These are phyloP conservation scores for Pseudogymnoascus sp. DNA, from an alignment of 2,329 filamentous ascomycete species.

Conservation along the genomic window DNA sequence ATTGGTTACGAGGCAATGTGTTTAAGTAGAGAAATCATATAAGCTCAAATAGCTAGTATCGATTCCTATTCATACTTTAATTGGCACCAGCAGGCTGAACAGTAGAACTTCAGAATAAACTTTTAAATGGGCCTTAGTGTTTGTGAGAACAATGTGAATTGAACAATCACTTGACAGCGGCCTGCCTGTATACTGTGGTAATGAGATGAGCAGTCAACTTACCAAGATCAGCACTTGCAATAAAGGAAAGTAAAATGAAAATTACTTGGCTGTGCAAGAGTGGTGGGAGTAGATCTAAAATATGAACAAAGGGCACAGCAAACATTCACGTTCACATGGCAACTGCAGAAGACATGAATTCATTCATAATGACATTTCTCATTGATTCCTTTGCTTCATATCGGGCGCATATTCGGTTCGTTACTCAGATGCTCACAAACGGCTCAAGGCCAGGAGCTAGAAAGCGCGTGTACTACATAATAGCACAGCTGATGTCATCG, in stretches of 20 bases:
- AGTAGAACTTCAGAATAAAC: neutral
- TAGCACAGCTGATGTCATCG: neutral
- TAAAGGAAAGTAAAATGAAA: neutral
- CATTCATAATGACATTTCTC: neutral
- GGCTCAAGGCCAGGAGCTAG: neutral
- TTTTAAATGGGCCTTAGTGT: neutral
- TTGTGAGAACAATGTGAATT: neutral
- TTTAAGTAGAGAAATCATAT: neutral
- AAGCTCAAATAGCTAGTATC: neutral
- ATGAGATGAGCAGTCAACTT: neutral
- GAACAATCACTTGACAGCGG: neutral
- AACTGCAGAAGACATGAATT: neutral
- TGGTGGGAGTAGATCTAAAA: neutral
- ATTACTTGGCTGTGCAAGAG: neutral
- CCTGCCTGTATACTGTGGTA: neutral
- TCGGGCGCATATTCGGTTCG: neutral
- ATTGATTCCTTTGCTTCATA: slow-evolving; percentile 1
- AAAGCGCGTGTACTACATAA: neutral
- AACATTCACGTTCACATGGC: neutral
- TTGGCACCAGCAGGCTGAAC: neutral
- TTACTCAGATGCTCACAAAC: slow-evolving; percentile 1
- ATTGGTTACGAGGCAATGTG: neutral
- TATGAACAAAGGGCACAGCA: neutral
- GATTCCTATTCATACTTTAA: neutral
- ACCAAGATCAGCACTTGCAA: neutral